Evolutionary conservation across 345 rosid species (phyloP).

Genomic region (Limnanthes douglasii): DNA sequence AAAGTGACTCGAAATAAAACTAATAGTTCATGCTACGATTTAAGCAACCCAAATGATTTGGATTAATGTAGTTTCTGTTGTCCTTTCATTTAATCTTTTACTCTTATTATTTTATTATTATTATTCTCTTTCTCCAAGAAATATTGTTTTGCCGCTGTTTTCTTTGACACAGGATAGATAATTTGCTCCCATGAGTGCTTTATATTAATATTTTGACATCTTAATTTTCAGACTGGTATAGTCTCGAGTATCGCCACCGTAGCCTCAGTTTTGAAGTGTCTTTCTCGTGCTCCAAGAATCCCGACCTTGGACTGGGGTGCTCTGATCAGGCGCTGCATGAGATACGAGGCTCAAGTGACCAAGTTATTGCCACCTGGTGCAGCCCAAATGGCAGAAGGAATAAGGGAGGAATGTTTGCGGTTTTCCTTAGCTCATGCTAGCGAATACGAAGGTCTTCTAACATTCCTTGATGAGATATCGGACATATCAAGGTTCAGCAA

Average conservation of each 20-base stretch:
- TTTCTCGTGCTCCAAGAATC: conserved; percentile 67
- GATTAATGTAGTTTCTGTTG: too few species aligned
- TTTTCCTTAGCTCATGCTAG: conserved; percentile 61
- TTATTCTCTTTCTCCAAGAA: too few species aligned
- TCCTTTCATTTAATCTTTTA: neutral
- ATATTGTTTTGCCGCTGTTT: too few species aligned
- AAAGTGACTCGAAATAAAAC: too few species aligned
- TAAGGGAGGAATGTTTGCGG: conserved; percentile 55
- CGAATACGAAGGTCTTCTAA: conserved; percentile 44
- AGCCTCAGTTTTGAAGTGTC: conserved; percentile 50
- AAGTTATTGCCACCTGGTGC: conserved; percentile 18
- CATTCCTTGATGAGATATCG: conserved; percentile 66
- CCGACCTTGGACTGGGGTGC: conserved; percentile 80
- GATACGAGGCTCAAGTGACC: conserved; percentile 42
- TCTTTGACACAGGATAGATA: too few species aligned
- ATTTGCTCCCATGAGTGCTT: too few species aligned
- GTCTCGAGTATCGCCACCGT: conserved; percentile 17
- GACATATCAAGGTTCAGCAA: conserved; percentile 63
- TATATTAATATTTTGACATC: conserved; percentile 6
- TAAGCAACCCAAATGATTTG: too few species aligned
- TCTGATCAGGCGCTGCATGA: conserved; percentile 70
- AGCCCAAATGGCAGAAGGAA: conserved; percentile 20
- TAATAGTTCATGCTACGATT: too few species aligned
- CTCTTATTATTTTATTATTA: neutral
- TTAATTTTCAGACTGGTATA: conserved; percentile 28